phyloP scores from a whole-genome alignment of 225 moss, liverwort and hornwort genomes.

The Polytrichum commune region DNA sequence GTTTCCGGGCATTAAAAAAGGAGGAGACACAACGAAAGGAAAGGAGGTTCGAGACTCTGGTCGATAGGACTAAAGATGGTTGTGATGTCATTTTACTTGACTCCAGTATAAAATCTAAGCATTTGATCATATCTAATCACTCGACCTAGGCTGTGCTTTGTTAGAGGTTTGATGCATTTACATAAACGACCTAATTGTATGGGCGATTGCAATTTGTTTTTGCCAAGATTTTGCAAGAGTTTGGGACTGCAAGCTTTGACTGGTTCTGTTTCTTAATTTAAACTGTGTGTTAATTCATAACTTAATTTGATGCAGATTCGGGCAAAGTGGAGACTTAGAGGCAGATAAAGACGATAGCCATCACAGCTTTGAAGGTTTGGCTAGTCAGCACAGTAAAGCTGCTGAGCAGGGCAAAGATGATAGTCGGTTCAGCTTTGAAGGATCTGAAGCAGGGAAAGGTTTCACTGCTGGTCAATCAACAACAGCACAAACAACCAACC shows the following conservation, averaged over 20 bases:
- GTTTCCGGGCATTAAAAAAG: too few species aligned
- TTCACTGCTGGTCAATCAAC: conserved; percentile 11
- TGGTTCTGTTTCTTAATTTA: conserved; percentile 1
- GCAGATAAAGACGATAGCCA: conserved; percentile 13
- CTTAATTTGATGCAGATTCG: conserved; percentile 20
- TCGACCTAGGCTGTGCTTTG: too few species aligned
- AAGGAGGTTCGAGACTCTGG: too few species aligned
- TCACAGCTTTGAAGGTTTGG: conserved; percentile 21
- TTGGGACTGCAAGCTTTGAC: background rate
- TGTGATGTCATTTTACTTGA: too few species aligned
- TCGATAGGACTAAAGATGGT: too few species aligned
- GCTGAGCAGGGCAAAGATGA: conserved; percentile 29
- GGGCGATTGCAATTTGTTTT: background rate
- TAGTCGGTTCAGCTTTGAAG: conserved; percentile 57
- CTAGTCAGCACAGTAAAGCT: conserved; percentile 22
- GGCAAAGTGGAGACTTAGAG: conserved; percentile 19
- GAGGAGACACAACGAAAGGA: too few species aligned
- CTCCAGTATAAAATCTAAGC: too few species aligned
- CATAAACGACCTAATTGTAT: background rate
- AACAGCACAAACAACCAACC: conserved; percentile 18
- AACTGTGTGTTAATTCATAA: background rate
- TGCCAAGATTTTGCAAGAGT: background rate
- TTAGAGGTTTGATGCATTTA: background rate
- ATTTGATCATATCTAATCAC: too few species aligned
- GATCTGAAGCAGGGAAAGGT: conserved; percentile 10